Evolutionary conservation across 73 alveolate species (phyloP), one percentile per base, ranked within the genome.

Genomic region (Paramecium sexaurelia): DNA sequence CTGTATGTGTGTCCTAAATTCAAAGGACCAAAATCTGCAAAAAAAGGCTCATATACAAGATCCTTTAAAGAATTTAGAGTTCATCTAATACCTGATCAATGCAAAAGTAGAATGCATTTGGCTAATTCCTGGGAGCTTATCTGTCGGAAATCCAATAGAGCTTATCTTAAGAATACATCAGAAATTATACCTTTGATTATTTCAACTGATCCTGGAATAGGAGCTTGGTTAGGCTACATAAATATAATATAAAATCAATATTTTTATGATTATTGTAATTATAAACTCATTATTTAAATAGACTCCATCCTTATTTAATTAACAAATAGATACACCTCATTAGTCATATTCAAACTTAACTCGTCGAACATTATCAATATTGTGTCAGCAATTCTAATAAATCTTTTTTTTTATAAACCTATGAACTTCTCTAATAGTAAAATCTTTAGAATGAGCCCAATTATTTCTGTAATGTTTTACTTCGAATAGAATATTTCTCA

Each of bases 11-110:
- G 91, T 3, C 98, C 99, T 19, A 97, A 87, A 86, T 96, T 95
- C 32, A 97, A 94, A 1, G 99, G 99, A 19, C 99, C 99, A 84
- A 97, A 97, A 69, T 97, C 99, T 20, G 96, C 98, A 84, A 94
- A 95, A 91, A 96, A 97, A 8, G 99, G 97, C 95, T 96, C 98
- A 92, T 98, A 98, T 32, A 95, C 96, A 40, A 98, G 95, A 92
- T 95, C 98, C 56, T 95, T 45, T 24, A 67, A 66, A 51, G 29
- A 51, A 51, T 26, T 29, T 89, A 75, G 19, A 37, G 17, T 19
- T 17, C 1, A 82, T 45, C 29, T 29, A 0, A 82, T 66, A 86
- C 93, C 67, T 88, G 69, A 92, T 97, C 99, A n/a, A 97, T 97
- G 92, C 98, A 94, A 87, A 97, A 97, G 95, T 87, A 97, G 91